A percentile compares a stretch with the other conserved stretches of the same genome.
Evolutionary conservation across 768 basidiomycete species (phyloP).

Genomic region (Trametes punicea): DNA sequence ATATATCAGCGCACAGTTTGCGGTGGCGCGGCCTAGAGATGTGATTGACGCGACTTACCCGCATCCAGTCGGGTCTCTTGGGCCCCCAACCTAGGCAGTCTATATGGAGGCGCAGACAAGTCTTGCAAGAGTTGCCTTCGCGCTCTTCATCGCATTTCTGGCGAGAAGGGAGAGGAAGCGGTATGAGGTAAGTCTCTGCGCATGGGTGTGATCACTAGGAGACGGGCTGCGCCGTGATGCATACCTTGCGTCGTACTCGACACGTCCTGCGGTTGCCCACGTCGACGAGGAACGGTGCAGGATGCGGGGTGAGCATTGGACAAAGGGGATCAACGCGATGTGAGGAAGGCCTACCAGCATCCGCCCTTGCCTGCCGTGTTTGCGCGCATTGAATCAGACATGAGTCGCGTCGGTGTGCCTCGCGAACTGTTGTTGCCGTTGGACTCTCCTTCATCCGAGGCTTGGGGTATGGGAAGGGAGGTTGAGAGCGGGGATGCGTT

Average conservation of each 20-base stretch:
- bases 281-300: constrained; percentile 1
- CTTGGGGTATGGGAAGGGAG: constrained; percentile 11
- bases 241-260: constrained; percentile 76
- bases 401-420: constrained; percentile 50
- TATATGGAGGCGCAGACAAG: constrained; percentile 76
- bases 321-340: neutral
- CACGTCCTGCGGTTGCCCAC: constrained; percentile 59
- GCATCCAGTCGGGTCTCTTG: constrained; percentile 87
- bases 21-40: constrained; percentile 14
- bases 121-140: constrained; percentile 72
- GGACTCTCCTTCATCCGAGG: constrained; percentile 23
- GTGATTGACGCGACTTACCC: constrained; percentile 44
- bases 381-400: constrained; percentile 25
- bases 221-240: constrained; percentile 26
- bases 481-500: constrained; percentile 23
- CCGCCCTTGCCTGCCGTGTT: constrained; percentile 67
- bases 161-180: neutral
- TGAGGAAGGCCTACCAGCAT: constrained; percentile 57
- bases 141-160: constrained; percentile 90
- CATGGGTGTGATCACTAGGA: constrained; percentile 10
- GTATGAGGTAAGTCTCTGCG: neutral
- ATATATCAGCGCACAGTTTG: constrained; percentile 13
- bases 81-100: constrained; percentile 84
- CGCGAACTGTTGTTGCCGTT: constrained; percentile 26
- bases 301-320: neutral